phyloP scores from a whole-genome alignment of 2,329 filamentous ascomycete genomes.

The Aspergillus persii region DNA sequence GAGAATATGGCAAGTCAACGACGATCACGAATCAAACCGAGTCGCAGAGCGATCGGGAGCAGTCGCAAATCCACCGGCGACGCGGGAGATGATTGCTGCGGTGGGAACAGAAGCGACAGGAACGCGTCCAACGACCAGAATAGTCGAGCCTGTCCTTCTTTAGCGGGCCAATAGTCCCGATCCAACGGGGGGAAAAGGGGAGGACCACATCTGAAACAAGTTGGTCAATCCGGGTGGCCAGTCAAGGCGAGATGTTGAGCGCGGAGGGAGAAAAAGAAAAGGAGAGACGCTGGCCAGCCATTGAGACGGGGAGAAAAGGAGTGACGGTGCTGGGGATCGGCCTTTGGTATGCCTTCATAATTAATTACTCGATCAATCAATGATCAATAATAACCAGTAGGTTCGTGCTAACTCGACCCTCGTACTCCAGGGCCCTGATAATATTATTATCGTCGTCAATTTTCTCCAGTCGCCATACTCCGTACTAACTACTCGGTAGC shows the following conservation, averaged over 20 bases:
- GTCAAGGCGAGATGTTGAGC: neutral
- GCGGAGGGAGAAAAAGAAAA: neutral
- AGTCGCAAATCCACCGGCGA: neutral
- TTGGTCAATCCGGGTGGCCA: neutral
- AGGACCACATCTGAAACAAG: neutral
- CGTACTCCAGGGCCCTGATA: too few species aligned
- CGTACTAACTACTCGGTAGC: too few species aligned
- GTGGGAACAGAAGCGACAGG: neutral
- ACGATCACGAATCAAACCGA: neutral
- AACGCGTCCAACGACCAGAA: neutral
- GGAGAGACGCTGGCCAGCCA: neutral
- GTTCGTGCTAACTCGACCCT: too few species aligned
- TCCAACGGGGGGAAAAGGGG: neutral
- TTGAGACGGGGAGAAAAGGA: too few species aligned
- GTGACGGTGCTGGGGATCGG: neutral
- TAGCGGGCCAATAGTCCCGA: neutral
- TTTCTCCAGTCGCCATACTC: too few species aligned
- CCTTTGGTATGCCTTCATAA: neutral
- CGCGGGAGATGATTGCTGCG: neutral
- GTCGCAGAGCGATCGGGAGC: neutral
- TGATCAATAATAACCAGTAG: too few species aligned
- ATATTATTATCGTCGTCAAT: too few species aligned
- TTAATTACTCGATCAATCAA: too few species aligned
- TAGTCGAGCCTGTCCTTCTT: neutral
- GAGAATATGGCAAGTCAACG: neutral